A percentile compares a stretch with the other conserved stretches of the same genome.
Conservation (phyloP, 768 basidiomycete genomes). For the Pleurotus sapidus region DNA sequence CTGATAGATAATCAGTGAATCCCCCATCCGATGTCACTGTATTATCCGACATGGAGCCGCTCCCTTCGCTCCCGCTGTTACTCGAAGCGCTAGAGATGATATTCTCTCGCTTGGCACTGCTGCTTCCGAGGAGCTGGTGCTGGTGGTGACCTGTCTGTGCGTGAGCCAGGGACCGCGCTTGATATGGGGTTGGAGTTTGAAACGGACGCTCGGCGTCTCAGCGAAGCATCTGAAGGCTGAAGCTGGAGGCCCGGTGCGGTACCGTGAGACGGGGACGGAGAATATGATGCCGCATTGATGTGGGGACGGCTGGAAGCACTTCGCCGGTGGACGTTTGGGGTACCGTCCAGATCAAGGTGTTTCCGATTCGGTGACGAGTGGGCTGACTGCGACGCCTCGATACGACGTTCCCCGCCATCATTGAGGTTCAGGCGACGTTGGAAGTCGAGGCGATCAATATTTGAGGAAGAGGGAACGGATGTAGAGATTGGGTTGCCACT, state of each 20-base stretch:
- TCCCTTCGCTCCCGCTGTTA: slow-evolving; percentile 62
- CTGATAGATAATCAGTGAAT: slow-evolving; percentile 89
- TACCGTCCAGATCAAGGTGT: slow-evolving; percentile 51
- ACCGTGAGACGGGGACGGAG: slow-evolving; percentile 34
- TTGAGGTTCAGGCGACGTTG: slow-evolving; percentile 44
- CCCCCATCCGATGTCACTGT: slow-evolving; percentile 85
- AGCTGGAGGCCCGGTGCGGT: slow-evolving; percentile 30
- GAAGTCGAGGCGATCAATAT: slow-evolving; percentile 40
- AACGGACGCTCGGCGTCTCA: slow-evolving; percentile 27
- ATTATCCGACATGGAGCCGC: slow-evolving; percentile 64
- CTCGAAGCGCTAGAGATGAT: slow-evolving; percentile 47
- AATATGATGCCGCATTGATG: slow-evolving; percentile 37
- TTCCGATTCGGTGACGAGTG: slow-evolving; percentile 64
- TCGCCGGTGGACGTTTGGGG: slow-evolving; percentile 43
- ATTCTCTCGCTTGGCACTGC: slow-evolving; percentile 24
- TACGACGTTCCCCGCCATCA: slow-evolving; percentile 41
- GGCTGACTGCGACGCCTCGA: slow-evolving; percentile 44
- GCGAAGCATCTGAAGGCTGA: slow-evolving; percentile 13
- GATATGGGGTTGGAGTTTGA: slow-evolving; percentile 16
- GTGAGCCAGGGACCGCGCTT: slow-evolving; percentile 15
- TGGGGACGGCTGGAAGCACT: slow-evolving; percentile 42
- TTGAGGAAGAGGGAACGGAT: slow-evolving; percentile 43
- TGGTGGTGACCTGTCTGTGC: slow-evolving; percentile 20
- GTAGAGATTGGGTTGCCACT: slow-evolving; percentile 37
- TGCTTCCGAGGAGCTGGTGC: slow-evolving; percentile 21